phyloP scores from a whole-genome alignment of 1,284 basidiomycete species.

The Microbotryomycetes sp. region DNA sequence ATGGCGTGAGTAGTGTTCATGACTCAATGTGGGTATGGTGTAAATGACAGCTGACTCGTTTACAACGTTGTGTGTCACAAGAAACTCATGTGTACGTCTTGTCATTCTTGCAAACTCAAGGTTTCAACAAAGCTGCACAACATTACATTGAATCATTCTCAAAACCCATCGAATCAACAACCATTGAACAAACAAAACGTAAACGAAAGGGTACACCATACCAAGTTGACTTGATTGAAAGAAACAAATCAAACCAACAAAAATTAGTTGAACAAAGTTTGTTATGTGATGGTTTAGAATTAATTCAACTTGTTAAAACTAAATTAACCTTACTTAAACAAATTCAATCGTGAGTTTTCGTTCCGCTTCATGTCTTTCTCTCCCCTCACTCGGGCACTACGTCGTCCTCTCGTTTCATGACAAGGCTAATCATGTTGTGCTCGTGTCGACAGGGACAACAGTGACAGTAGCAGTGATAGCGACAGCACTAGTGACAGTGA shows the following conservation, averaged over 20 bases:
- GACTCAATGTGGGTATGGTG: neutral
- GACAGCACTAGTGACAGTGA: slow-evolving; percentile 4
- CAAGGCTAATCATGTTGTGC: neutral
- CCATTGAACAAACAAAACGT: slow-evolving; percentile 6
- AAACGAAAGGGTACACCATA: slow-evolving; percentile 43
- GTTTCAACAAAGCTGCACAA: neutral
- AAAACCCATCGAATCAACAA: too few species aligned
- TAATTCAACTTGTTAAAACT: slow-evolving; percentile 18
- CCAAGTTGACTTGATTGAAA: too few species aligned
- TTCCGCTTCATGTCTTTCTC: neutral
- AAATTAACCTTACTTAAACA: slow-evolving; percentile 14
- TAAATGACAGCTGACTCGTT: neutral
- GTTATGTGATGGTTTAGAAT: slow-evolving; percentile 5
- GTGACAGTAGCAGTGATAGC: neutral
- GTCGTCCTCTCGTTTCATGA: neutral
- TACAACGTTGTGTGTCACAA: neutral
- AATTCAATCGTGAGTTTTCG: slow-evolving; percentile 11
- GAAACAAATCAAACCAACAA: neutral
- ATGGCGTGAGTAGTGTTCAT: neutral
- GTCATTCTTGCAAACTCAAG: neutral
- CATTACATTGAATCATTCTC: too few species aligned
- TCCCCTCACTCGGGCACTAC: neutral
- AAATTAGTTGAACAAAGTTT: slow-evolving; percentile 34
- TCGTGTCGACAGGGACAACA: neutral
- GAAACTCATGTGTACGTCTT: neutral